phyloP scores from a whole-genome alignment of 495 filamentous ascomycete genomes.

The Pseudevernia furfuracea region DNA sequence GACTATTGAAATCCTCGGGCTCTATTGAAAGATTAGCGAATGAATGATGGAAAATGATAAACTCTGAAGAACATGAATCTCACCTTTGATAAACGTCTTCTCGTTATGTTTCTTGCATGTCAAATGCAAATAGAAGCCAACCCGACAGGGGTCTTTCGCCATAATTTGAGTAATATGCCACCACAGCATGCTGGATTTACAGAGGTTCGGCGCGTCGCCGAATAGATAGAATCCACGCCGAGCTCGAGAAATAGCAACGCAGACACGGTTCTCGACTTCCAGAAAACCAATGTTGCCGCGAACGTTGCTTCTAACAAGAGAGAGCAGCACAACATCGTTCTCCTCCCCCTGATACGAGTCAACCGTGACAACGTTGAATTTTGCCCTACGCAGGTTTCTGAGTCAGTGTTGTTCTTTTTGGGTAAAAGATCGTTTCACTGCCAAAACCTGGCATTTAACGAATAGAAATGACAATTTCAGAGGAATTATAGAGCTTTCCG shows the following conservation, averaged over 20 bases:
- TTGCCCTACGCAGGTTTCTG: too few relatives aligned
- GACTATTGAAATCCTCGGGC: constrained; percentile 14
- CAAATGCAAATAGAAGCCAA: constrained; percentile 36
- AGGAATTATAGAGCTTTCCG: too few relatives aligned
- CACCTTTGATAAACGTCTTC: constrained; percentile 31
- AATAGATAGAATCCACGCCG: constrained; percentile 79
- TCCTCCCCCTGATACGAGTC: constrained; percentile 95
- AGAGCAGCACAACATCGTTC: constrained; percentile 78
- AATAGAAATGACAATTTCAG: too few relatives aligned
- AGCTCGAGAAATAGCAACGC: constrained; percentile 86
- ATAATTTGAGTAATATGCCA: constrained; percentile 34
- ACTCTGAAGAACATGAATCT: not conserved
- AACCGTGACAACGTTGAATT: constrained; percentile 70
- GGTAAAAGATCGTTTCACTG: too few relatives aligned
- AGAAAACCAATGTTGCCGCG: constrained; percentile 59
- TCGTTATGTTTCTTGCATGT: constrained; percentile 37
- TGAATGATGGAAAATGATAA: not conserved
- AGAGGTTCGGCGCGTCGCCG: constrained; percentile 59
- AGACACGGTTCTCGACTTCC: constrained; percentile 66
- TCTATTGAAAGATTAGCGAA: constrained; percentile 10
- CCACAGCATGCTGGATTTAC: constrained; percentile 33
- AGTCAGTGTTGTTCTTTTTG: too few relatives aligned
- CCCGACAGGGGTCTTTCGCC: constrained; percentile 24
- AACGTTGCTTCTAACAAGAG: constrained; percentile 68
- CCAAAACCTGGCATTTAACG: too few relatives aligned